Percentiles rank a stretch among this genome's conserved stretches.
Conservation (phyloP, 2,329 filamentous ascomycete genomes). For the Metarhizium guizhouense region DNA sequence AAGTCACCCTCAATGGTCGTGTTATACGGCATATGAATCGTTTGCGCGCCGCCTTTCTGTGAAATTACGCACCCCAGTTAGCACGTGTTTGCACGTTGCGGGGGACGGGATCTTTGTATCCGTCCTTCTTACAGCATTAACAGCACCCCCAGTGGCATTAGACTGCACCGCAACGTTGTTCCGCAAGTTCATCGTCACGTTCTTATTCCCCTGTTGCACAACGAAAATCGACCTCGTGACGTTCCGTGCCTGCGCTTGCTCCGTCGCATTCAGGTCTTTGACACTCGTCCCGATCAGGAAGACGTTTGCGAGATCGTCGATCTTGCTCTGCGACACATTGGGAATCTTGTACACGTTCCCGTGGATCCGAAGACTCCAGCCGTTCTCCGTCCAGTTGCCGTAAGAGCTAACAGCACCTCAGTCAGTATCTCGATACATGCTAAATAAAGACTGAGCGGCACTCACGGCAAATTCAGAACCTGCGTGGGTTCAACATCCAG, state of each 20-base stretch:
- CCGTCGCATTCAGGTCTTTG: slow-evolving; percentile 43
- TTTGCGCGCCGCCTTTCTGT: slow-evolving; percentile 49
- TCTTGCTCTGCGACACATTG: slow-evolving; percentile 52
- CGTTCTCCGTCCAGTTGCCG: slow-evolving; percentile 69
- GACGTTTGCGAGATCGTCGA: slow-evolving; percentile 60
- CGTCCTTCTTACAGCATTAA: slow-evolving; percentile 28
- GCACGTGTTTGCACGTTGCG: too few relatives aligned
- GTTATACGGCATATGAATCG: slow-evolving; percentile 52
- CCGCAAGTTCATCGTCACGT: slow-evolving; percentile 53
- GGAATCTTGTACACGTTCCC: slow-evolving; percentile 78
- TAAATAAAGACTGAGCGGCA: background rate
- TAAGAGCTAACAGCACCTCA: slow-evolving; percentile 36
- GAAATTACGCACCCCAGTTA: background rate
- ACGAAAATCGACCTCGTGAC: slow-evolving; percentile 65
- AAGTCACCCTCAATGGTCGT: slow-evolving; percentile 65
- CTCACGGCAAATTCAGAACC: slow-evolving; percentile 58
- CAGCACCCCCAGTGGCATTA: slow-evolving; percentile 43
- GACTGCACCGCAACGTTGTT: slow-evolving; percentile 37
- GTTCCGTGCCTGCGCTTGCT: slow-evolving; percentile 63
- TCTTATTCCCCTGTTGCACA: slow-evolving; percentile 59
- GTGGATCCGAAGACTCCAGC: slow-evolving; percentile 69
- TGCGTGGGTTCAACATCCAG: slow-evolving; percentile 57
- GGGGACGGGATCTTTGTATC: background rate
- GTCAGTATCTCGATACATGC: background rate
- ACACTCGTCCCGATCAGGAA: slow-evolving; percentile 61